Evolutionary conservation across 495 filamentous ascomycete species (phyloP), one percentile per base, ranked within the genome.

Genomic region (Jackrogersella minutella): DNA sequence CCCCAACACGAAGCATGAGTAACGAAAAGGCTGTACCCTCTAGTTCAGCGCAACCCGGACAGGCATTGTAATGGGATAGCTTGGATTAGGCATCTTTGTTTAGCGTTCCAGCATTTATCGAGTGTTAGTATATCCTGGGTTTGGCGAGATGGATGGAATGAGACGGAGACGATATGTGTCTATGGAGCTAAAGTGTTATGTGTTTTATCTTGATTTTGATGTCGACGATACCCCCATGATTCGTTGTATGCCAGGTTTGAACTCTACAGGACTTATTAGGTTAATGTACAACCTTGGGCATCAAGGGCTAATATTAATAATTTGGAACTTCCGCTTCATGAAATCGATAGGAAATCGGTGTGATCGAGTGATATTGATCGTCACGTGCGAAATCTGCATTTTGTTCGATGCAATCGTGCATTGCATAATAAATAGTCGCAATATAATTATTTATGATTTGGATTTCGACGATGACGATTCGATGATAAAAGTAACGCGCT

Each of bases 201-300:
- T 37, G 34, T 46, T 34, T 60, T n/a, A 40, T 41, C 13, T 60
- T 52, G 37, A 64, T 64, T 39, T 64, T 46, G 33, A 69, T 44
- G 53, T 14, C 34, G 36, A 47, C 58, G 66, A 69, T 69, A 69
- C 61, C 55, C 61, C 54, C n/a, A 26, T 44, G 30, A 36, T 60
- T 28, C 17, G 41, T 41, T 58, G 34, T 36, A 26, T 40, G 22
- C 14, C 17, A 41, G 30, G 39, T 41, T 6, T 41, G 9, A 41
- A 56, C 26, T 51, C 10, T 39, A 30, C 34, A 10, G 49, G 50
- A 41, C 19, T 34, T 31, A 34, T 68, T 62, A 49, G 47, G 60
- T 64, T 56, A 62, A 43, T 41, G 56, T 34, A 24, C 28, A 16
- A 33, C 40, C 44, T 59, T 64, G 50, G 66, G 66, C 66, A 64